phyloP scores from a whole-genome alignment of 805 yeast species.

The Candida loeiensis region DNA sequence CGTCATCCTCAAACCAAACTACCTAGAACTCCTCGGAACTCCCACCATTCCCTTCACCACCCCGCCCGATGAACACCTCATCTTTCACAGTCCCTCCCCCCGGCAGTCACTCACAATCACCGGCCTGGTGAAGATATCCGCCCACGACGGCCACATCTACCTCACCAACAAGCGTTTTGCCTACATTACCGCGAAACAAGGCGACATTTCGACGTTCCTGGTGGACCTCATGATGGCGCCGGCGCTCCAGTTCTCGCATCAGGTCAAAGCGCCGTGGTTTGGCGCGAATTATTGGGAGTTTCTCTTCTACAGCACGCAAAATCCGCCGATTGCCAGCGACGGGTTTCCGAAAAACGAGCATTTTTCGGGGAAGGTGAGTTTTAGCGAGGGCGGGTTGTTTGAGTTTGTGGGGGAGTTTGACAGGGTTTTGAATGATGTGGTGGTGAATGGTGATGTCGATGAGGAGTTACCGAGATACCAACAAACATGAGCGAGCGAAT shows the following conservation, averaged over 20 bases:
- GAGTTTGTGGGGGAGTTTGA: conserved; percentile 37
- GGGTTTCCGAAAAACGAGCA: conserved; percentile 38
- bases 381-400: conserved; percentile 49
- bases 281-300: conserved; percentile 51
- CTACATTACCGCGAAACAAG: conserved; percentile 35
- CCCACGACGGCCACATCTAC: conserved; percentile 38
- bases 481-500: conserved; percentile 5
- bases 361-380: conserved; percentile 36
- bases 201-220: conserved; percentile 42
- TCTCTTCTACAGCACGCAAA: conserved; percentile 31
- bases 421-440: conserved; percentile 29
- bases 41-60: conserved; percentile 18
- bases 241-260: conserved; percentile 33
- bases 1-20: conserved; percentile 16
- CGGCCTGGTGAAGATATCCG: conserved; percentile 22
- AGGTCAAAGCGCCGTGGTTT: conserved; percentile 49
- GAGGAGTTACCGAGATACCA: conserved; percentile 45
- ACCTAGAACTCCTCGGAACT: conserved; percentile 9
- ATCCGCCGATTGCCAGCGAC: conserved; percentile 35
- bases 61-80: conserved; percentile 16
- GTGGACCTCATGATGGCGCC: conserved; percentile 28
- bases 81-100: conserved; percentile 14
- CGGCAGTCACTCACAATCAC: conserved; percentile 30
- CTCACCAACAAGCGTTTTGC: conserved; percentile 43
- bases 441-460: conserved; percentile 38